Evolutionary conservation across 352 stramenopile species (phyloP).

Genomic region (Globisporangium parvum): DNA sequence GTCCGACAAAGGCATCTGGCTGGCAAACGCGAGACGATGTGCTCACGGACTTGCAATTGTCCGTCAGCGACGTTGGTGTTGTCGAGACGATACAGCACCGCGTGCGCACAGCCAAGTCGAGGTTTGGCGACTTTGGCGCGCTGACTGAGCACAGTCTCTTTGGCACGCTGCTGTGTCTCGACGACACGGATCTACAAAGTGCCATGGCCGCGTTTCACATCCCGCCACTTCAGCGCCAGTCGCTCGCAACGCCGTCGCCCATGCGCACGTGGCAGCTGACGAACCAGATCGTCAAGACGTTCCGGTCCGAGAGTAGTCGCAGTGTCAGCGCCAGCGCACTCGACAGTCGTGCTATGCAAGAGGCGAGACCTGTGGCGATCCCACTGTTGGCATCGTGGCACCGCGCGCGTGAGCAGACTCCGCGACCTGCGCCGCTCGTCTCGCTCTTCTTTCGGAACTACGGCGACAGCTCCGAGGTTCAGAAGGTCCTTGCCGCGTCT

Average conservation of each 20-base stretch:
- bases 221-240: background rate
- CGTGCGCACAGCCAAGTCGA: background rate
- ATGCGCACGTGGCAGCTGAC: conserved; percentile 54
- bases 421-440: conserved; percentile 26
- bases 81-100: conserved; percentile 24
- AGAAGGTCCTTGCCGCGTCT: conserved; percentile 32
- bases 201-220: conserved; percentile 21
- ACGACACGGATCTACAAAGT: conserved; percentile 26
- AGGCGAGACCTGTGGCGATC: conserved; percentile 9
- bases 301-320: conserved; percentile 15
- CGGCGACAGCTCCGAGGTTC: conserved; percentile 20
- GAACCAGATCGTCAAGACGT: conserved; percentile 34
- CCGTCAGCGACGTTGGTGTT: conserved; percentile 24
- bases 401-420: conserved; percentile 10
- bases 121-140: conserved; percentile 33
- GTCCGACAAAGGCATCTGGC: conserved; percentile 21
- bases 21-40: background rate
- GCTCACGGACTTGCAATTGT: conserved; percentile 40
- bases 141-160: conserved; percentile 36
- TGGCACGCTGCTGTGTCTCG: conserved; percentile 44
- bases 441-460: conserved; percentile 49
- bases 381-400: conserved; percentile 30
- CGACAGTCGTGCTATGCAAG: background rate
- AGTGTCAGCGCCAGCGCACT: background rate
- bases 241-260: conserved; percentile 18